Percentiles rank a stretch among this genome's conserved stretches.
These are phyloP conservation scores for Xylariaceae sp. DNA, from an alignment of 2,329 filamentous ascomycete species.

Conservation along the genomic window DNA sequence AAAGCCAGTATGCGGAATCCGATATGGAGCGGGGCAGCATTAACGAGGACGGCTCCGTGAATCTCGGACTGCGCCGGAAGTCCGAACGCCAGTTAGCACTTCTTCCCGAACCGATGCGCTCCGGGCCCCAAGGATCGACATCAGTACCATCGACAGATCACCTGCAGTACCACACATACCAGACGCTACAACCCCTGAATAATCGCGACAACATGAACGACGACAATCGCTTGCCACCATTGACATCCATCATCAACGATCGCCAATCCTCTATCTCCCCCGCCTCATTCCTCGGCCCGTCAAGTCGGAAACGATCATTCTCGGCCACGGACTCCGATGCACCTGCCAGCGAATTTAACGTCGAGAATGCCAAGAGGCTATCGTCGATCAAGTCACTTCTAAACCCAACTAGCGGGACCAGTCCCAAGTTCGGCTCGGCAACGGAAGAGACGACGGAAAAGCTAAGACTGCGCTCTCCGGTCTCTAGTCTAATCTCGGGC, in stretches of 20 bases:
- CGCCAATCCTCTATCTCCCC: constrained; percentile 56
- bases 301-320: constrained; percentile 64
- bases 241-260: constrained; percentile 46
- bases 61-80: constrained; percentile 52
- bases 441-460: constrained; percentile 38
- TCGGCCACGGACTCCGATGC: constrained; percentile 53
- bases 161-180: constrained; percentile 47
- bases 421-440: constrained; percentile 18
- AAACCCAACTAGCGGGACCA: constrained; percentile 46
- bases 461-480: constrained; percentile 42
- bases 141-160: constrained; percentile 43
- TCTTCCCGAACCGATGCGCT: constrained; percentile 43
- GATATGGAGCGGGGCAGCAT: constrained; percentile 49
- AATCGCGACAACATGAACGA: constrained; percentile 43
- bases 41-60: constrained; percentile 61
- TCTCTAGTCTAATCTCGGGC: constrained; percentile 37
- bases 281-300: constrained; percentile 53
- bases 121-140: constrained; percentile 39
- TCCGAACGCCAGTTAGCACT: constrained; percentile 42
- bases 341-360: constrained; percentile 35
- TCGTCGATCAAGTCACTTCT: constrained; percentile 73
- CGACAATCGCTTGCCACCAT: constrained; percentile 55
- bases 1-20: constrained; percentile 34
- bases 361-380: constrained; percentile 54
- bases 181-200: constrained; percentile 36